A percentile compares a stretch with the other conserved stretches of the same genome.
Evolutionary conservation across 176 grass and related monocot genomes (phyloP).

Genomic region (Oryza glumipatula): DNA sequence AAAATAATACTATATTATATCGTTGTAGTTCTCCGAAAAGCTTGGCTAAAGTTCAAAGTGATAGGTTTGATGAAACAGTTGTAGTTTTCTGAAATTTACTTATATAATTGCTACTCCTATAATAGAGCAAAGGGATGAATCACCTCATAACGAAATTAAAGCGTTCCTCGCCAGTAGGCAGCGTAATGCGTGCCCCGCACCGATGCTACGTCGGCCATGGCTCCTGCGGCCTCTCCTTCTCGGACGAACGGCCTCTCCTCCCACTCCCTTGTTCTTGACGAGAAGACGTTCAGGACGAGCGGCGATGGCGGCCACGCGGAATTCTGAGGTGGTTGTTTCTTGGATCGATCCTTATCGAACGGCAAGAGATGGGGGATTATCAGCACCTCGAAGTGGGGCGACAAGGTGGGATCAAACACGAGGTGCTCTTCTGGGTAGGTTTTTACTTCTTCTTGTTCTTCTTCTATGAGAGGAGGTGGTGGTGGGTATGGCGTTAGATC

Average conservation of each 20-base stretch:
- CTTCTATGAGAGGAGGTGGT: too few species aligned
- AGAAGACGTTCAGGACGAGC: neutral
- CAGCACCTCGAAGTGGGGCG: neutral
- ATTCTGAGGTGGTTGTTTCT: neutral
- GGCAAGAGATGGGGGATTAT: neutral
- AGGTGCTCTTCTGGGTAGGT: too few species aligned
- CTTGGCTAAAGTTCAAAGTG: too few species aligned
- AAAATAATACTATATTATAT: too few species aligned
- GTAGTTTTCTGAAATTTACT: too few species aligned
- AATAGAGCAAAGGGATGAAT: neutral
- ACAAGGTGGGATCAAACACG: too few species aligned
- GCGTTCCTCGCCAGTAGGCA: neutral
- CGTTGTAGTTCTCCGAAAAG: too few species aligned
- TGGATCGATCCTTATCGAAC: too few species aligned
- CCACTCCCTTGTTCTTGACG: neutral
- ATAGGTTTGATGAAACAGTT: too few species aligned
- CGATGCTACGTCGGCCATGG: neutral
- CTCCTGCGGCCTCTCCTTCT: neutral
- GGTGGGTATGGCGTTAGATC: neutral
- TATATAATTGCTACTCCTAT: neutral
- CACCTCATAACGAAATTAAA: conserved; percentile 3
- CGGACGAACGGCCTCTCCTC: neutral
- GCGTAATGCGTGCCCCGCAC: accelerated
- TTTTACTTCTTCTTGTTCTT: too few species aligned
- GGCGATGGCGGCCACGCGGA: neutral